phyloP scores from a whole-genome alignment of 2,329 filamentous ascomycete species.

The Fusarium sp. region DNA sequence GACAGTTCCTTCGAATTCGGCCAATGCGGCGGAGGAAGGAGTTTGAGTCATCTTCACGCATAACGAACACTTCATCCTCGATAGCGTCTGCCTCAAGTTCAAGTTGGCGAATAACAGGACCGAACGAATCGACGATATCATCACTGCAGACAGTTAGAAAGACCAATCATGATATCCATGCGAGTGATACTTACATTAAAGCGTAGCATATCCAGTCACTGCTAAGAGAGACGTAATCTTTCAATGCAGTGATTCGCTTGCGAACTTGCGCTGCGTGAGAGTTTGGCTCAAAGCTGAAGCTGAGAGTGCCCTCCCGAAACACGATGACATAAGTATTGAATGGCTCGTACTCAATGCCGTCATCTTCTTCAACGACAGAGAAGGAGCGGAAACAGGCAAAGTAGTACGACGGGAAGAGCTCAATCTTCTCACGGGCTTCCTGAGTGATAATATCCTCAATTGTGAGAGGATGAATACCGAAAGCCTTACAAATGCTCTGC shows the following conservation, averaged over 20 bases:
- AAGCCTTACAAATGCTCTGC: slow-evolving; percentile 88
- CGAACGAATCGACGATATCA: slow-evolving; percentile 97
- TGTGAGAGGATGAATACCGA: slow-evolving; percentile 94
- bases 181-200: slow-evolving; percentile 76
- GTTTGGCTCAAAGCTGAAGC: slow-evolving; percentile 92
- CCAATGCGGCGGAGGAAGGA: slow-evolving; percentile 89
- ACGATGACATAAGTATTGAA: slow-evolving; percentile 98
- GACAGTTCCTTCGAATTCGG: slow-evolving; percentile 91
- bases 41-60: slow-evolving; percentile 88
- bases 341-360: slow-evolving; percentile 86
- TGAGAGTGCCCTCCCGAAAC: slow-evolving; percentile 93
- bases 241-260: slow-evolving; percentile 89
- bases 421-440: slow-evolving; percentile 97
- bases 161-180: slow-evolving; percentile 23
- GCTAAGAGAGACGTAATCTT: slow-evolving; percentile 93
- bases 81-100: slow-evolving; percentile 92
- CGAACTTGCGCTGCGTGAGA: slow-evolving; percentile 89
- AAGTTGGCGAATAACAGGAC: slow-evolving; percentile 86
- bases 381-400: slow-evolving; percentile 98
- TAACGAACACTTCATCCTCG: slow-evolving; percentile 94
- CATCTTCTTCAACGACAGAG: slow-evolving; percentile 79
- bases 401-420: slow-evolving; percentile 97
- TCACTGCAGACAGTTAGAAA: slow-evolving; percentile 65
- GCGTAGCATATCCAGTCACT: slow-evolving; percentile 99
- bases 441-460: slow-evolving; percentile 96